Base-by-base conservation (phyloP, 129 eudicot genomes). In the Arctium lappa region DNA sequence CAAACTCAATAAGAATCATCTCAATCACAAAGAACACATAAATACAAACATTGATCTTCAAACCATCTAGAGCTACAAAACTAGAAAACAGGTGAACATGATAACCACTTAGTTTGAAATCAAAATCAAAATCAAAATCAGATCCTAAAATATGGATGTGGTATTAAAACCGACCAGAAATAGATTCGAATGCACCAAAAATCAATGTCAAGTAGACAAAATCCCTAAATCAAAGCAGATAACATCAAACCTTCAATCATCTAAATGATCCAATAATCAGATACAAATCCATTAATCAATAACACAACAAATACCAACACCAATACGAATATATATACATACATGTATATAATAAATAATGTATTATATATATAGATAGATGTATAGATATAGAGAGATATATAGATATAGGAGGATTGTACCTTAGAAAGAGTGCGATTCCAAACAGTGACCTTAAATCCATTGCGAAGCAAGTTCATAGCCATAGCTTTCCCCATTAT, bases 401-500 rank as follows among this genome's bases (percentile, higher is more conserved):
- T 3, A 34, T 1, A 34, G 37, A 34, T 22, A 22, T 22, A 3
- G 37, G 37, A 34, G 37, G 3, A 34, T 1, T 7, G 22, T 82
- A 96, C 99, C 99, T 92, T 88, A 33, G 99, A 96, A 75, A 91
- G 98, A 73, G 99, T 93, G 81, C 99, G 97, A 76, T 96, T 96
- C 99, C 99, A 96, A 42, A 96, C 98, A 84, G 98, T 90, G 85
- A 96, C 88, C 87, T 93, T 96, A 78, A 90, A 93, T 15, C 98
- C 99, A 91, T 91, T 87, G 46, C 90, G 90, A 53, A 93, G 91
- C 90, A 96, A 88, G 84, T 96, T 96, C 90, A 93, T 86, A 15
- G 99, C 89, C 99, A 96, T 93, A 8, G 98, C 99, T 74, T 96
- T 93, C 44, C 99, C 99, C 99, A 96, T 96, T 79, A 96, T 96